Evolutionary conservation across 805 yeast species (phyloP).

Genomic region (Saturnispora silvae): DNA sequence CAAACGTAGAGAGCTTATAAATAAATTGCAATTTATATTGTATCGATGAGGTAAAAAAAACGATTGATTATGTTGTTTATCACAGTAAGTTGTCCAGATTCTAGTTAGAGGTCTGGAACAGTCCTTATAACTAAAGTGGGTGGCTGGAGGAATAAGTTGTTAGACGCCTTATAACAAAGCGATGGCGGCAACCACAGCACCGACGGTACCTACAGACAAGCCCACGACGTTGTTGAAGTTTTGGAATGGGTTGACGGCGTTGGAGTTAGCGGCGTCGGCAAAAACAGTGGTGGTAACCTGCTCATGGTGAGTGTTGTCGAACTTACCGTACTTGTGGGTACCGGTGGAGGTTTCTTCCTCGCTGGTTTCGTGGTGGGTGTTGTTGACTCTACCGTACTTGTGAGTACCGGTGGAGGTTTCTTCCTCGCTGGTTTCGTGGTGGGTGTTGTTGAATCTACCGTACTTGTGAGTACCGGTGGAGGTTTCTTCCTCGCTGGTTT

Average conservation of each 20-base stretch:
- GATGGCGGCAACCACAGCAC: conserved; percentile 14
- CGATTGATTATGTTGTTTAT: too few species aligned
- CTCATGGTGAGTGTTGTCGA: conserved; percentile 36
- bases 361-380: conserved; percentile 26
- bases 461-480: conserved; percentile 29
- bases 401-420: conserved; percentile 31
- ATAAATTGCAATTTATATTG: too few species aligned
- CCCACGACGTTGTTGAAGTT: conserved; percentile 18
- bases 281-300: conserved; percentile 28
- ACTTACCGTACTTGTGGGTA: conserved; percentile 48
- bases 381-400: conserved; percentile 39
- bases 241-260: conserved; percentile 12
- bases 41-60: too few species aligned
- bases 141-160: too few species aligned
- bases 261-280: conserved; percentile 14
- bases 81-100: too few species aligned
- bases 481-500: neutral
- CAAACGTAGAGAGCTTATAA: too few species aligned
- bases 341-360: conserved; percentile 24
- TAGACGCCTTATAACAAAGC: conserved; percentile 15
- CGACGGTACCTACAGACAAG: conserved; percentile 15
- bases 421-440: conserved; percentile 16
- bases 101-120: too few species aligned
- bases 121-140: too few species aligned
- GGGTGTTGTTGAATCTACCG: conserved; percentile 44